Percentiles rank a stretch among this genome's conserved stretches.
Conservation (phyloP, 495 filamentous ascomycete genomes). For the Rhypophila decipiens region DNA sequence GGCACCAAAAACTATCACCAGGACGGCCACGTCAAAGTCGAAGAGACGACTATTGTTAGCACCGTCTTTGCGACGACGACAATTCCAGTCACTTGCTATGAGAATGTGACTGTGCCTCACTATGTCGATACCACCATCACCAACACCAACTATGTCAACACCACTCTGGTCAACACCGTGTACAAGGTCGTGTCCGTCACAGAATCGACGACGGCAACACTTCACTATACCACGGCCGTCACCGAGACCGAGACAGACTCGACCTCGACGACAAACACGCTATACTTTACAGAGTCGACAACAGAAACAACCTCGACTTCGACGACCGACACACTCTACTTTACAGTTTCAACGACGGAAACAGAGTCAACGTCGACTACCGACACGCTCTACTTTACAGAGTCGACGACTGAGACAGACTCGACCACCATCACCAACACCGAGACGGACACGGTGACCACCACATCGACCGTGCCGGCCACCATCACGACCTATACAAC, state of each 20-base stretch:
- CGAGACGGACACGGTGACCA: conserved; percentile 6
- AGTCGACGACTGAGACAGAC: conserved; percentile 8
- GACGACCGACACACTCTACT: conserved; percentile 6
- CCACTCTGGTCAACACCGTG: background rate
- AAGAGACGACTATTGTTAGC: conserved; percentile 1
- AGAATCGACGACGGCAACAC: conserved; percentile 5
- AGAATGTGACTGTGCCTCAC: background rate
- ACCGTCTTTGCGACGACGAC: conserved; percentile 3
- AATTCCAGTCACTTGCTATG: background rate
- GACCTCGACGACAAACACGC: conserved; percentile 3
- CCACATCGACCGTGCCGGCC: conserved; percentile 3
- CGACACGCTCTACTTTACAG: conserved; percentile 4
- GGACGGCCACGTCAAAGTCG: conserved; percentile 1
- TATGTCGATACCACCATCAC: conserved; percentile 2
- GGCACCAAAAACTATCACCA: background rate
- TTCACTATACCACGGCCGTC: conserved; percentile 1
- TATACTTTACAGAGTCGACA: conserved; percentile 2
- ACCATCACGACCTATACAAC: conserved; percentile 12
- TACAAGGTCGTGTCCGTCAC: too few relatives aligned
- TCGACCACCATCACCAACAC: conserved; percentile 3
- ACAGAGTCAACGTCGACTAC: conserved; percentile 6
- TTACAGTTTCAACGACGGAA: conserved; percentile 6
- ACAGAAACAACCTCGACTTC: too few relatives aligned
- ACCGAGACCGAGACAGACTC: conserved; percentile 10
- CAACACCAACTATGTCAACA: background rate